Evolutionary conservation across 345 rosid species (phyloP).

Genomic region (Abelmoschus esculentus): DNA sequence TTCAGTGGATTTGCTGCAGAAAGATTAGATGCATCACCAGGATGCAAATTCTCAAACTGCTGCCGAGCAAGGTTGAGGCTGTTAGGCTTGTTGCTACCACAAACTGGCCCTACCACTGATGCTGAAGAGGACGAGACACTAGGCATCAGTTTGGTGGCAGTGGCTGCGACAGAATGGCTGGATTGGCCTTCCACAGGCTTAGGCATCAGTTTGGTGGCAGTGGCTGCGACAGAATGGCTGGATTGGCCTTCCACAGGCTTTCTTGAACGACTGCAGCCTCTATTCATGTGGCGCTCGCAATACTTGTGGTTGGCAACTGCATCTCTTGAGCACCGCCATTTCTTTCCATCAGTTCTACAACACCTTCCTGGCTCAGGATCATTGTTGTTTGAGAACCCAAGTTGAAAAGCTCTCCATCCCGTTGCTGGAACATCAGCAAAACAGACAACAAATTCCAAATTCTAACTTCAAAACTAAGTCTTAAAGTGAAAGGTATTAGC

Average conservation of each 20-base stretch:
- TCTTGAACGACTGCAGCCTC: constrained; percentile 99
- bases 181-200: constrained; percentile 56
- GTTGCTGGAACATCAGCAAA: constrained; percentile 21
- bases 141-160: constrained; percentile 25
- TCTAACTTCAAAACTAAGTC: neutral
- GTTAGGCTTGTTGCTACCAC: constrained; percentile 34
- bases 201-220: constrained; percentile 25
- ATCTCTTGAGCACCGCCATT: constrained; percentile 98
- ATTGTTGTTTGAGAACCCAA: constrained; percentile 71
- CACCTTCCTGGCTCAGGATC: constrained; percentile 98
- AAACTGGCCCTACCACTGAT: constrained; percentile 21
- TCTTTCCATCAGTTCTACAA: constrained; percentile 97
- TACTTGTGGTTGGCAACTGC: constrained; percentile 89
- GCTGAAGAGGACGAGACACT: constrained; percentile 21
- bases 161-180: neutral
- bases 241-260: constrained; percentile 56
- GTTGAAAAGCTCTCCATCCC: constrained; percentile 75
- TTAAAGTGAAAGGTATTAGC: neutral
- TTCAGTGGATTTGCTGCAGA: constrained; percentile 12
- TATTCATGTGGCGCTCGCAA: constrained; percentile 91
- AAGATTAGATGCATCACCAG: constrained; percentile 21
- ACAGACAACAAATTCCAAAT: neutral
- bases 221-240: neutral
- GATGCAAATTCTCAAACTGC: constrained; percentile 44
- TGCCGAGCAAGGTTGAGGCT: constrained; percentile 34